Evolutionary conservation across 2,329 filamentous ascomycete species (phyloP).

Genomic region (Domatiomyces catenatus): DNA sequence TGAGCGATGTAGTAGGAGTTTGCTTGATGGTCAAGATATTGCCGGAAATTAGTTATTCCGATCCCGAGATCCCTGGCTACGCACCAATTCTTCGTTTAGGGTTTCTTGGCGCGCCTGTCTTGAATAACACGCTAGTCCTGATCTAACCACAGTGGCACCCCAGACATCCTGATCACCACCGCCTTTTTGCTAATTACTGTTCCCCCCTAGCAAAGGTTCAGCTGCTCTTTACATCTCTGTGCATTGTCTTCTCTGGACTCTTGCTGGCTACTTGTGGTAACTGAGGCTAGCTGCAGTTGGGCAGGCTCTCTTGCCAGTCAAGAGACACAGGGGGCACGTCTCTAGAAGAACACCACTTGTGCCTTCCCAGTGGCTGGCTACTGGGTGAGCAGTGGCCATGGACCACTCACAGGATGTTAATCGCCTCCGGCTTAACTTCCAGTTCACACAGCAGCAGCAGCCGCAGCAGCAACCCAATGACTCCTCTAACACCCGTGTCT

Average conservation of each 20-base stretch:
- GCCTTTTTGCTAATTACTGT: neutral
- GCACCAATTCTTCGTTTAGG: no score
- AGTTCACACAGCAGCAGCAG: slow-evolving; percentile 46
- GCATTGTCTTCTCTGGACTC: neutral
- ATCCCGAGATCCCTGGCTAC: no score
- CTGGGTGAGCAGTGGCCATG: slow-evolving; percentile 6
- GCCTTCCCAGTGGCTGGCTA: neutral
- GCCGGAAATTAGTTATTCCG: no score
- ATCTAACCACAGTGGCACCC: neutral
- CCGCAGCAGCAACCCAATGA: slow-evolving; percentile 51
- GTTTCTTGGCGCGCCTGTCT: no score
- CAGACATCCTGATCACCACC: neutral
- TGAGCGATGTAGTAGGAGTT: no score
- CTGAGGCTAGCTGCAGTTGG: neutral
- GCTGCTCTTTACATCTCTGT: neutral
- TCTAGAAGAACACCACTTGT: neutral
- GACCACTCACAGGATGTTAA: slow-evolving; percentile 43
- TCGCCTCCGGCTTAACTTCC: slow-evolving; percentile 33
- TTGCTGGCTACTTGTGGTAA: neutral
- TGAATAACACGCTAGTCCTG: neutral
- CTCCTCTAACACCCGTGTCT: slow-evolving; percentile 48
- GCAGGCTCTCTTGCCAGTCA: neutral
- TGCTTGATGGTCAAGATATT: no score
- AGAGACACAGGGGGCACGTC: neutral
- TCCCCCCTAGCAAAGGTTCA: neutral